Evolutionary conservation across 2,329 filamentous ascomycete species (phyloP).

Genomic region (Phaeophleospora eucalypticola): DNA sequence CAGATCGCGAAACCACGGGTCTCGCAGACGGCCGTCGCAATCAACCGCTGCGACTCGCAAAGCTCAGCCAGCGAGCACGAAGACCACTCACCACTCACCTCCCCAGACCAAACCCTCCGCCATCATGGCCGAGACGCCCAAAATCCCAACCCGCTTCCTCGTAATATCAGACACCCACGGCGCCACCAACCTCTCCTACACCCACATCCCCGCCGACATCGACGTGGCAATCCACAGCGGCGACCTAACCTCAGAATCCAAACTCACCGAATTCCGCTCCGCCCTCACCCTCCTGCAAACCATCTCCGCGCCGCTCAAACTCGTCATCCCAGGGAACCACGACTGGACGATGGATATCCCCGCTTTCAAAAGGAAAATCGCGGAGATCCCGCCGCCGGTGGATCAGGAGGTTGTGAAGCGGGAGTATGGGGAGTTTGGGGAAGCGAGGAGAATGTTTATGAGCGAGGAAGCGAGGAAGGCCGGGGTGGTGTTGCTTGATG

Average conservation of each 20-base stretch:
- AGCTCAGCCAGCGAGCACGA: too few relatives aligned
- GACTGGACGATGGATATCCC: slow-evolving; percentile 52
- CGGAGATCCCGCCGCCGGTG: neutral
- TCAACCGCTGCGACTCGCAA: too few relatives aligned
- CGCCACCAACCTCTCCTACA: neutral
- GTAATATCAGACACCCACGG: slow-evolving; percentile 45
- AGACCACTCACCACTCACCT: too few relatives aligned
- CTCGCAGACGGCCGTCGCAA: too few relatives aligned
- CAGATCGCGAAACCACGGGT: too few relatives aligned
- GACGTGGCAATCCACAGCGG: slow-evolving; percentile 57
- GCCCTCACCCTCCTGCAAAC: slow-evolving; percentile 46
- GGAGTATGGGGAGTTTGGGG: slow-evolving; percentile 11
- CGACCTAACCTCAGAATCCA: slow-evolving; percentile 54
- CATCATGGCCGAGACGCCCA: too few relatives aligned
- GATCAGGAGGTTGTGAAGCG: slow-evolving; percentile 4
- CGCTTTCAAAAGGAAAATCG: slow-evolving; percentile 13
- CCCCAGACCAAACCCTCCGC: too few relatives aligned
- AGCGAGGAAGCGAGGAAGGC: slow-evolving; percentile 35
- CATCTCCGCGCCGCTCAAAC: slow-evolving; percentile 53
- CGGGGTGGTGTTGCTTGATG: slow-evolving; percentile 54
- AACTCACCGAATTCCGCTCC: slow-evolving; percentile 44
- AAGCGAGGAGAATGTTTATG: slow-evolving; percentile 20
- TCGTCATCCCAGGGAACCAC: slow-evolving; percentile 62
- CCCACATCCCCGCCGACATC: too few relatives aligned
- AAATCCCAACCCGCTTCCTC: slow-evolving; percentile 37